A percentile compares a stretch with the other conserved stretches of the same genome.
These are phyloP conservation scores for Papiliotrema flavescens DNA, from an alignment of 1,284 basidiomycete genomes.

Conservation along the genomic window DNA sequence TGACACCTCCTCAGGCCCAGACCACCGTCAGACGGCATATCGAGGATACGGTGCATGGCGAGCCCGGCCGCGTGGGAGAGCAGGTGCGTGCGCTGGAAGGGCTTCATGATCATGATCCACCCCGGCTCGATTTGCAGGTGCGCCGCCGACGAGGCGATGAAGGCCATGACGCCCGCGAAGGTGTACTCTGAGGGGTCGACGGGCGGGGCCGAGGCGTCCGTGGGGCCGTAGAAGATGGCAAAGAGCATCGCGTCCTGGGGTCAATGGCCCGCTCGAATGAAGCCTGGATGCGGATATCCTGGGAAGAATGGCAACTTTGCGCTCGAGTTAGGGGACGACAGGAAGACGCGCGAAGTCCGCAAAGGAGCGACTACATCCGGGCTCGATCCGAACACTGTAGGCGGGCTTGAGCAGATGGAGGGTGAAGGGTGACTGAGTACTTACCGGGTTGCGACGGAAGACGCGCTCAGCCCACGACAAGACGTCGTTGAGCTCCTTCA, in stretches of 20 bases:
- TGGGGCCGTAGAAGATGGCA: constrained; percentile 33
- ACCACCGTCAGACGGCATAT: constrained; percentile 30
- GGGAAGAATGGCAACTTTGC: too few relatives aligned
- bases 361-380: too few relatives aligned
- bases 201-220: constrained; percentile 1
- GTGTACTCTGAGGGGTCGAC: constrained; percentile 25
- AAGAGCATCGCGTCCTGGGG: constrained; percentile 22
- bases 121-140: constrained; percentile 38
- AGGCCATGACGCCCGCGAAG: constrained; percentile 35
- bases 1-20: constrained; percentile 39
- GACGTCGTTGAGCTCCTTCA: constrained; percentile 24
- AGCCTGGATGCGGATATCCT: too few relatives aligned
- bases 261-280: background rate
- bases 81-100: constrained; percentile 40
- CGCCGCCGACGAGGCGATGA: constrained; percentile 24
- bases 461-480: constrained; percentile 24
- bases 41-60: constrained; percentile 37
- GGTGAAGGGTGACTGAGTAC: background rate
- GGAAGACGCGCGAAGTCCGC: too few relatives aligned
- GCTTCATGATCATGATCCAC: constrained; percentile 34
- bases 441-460: constrained; percentile 21
- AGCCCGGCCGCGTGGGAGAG: constrained; percentile 39
- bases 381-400: too few relatives aligned
- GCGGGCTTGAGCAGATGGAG: background rate
- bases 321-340: too few relatives aligned